Evolutionary conservation across 2,329 filamentous ascomycete species (phyloP), one percentile per base, ranked within the genome.

Genomic region (Cytospora leucostoma): DNA sequence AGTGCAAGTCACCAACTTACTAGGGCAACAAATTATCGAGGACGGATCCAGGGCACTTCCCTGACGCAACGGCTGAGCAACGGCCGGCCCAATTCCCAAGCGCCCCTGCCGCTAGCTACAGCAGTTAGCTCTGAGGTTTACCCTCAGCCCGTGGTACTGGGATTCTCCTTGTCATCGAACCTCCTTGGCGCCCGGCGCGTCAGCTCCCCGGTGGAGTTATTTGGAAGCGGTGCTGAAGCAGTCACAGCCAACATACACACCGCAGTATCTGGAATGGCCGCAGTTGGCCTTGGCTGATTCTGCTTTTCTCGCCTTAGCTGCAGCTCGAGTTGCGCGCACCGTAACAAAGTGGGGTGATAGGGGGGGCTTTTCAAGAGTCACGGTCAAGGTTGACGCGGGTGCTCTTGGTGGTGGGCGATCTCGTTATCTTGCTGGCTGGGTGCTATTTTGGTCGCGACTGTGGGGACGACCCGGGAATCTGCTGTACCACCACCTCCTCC

Each of bases 141-240:
- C 35, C 12, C 2, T 37, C 21, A 44, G 8, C 40, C n/a, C 35
- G 17, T 12, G 34, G 17, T 57, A 33, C 57, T 44, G 27, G 57
- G 57, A 34, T 17, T 37, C 34, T 51, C 57, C 57, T 59, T 59
- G 49, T 50, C 27, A 11, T 7, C 15, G 11, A 33, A 13, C 10
- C 15, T 19, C 44, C 44, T 17, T 12, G 56, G 4, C 56, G 56
- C 44, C 27, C 56, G 40, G 56, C 37, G 49, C 56, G 33, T 58
- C 32, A 37, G 17, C 33, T 51, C 33, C 44, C 56, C 27, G 15
- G 49, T 37, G 21, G 32, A 54, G 58, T 32, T 40, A 40, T 34
- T 60, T 50, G 58, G 58, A 33, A 60, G 44, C 37, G 12, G 13
- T 54, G 58, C 50, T 50, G 50, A 37, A 53, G 50, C 27, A 44